Percentiles rank a stretch among this genome's conserved stretches.
phyloP scores from a whole-genome alignment of 2,329 filamentous ascomycete species.

The Ramularia collo-cygni region DNA sequence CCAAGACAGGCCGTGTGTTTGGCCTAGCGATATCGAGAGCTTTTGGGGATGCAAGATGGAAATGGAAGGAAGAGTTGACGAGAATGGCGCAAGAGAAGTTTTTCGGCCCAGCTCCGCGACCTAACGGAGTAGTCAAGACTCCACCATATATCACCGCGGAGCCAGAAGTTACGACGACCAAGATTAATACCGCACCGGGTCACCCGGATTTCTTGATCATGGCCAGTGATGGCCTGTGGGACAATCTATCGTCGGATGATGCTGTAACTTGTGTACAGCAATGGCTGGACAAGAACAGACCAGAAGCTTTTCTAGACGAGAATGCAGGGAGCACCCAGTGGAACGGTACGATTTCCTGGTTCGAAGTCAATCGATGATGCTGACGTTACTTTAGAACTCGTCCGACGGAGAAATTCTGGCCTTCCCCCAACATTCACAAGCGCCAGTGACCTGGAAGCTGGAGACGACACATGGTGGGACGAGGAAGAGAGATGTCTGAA shows the following conservation, averaged over 20 bases:
- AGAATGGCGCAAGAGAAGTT: slow-evolving; percentile 41
- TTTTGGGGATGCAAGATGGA: slow-evolving; percentile 64
- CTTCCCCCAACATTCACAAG: slow-evolving; percentile 10
- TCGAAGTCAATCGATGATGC: background rate
- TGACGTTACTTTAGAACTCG: background rate
- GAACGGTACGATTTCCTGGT: background rate
- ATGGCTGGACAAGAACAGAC: slow-evolving; percentile 45
- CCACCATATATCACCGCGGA: slow-evolving; percentile 64
- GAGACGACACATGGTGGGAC: slow-evolving; percentile 31
- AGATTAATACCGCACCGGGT: slow-evolving; percentile 37
- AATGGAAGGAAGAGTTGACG: slow-evolving; percentile 52
- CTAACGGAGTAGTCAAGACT: slow-evolving; percentile 38
- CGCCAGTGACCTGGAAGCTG: slow-evolving; percentile 11
- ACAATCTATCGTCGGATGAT: slow-evolving; percentile 27
- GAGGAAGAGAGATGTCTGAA: slow-evolving; percentile 33
- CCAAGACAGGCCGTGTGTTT: slow-evolving; percentile 52
- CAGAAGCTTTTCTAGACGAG: slow-evolving; percentile 18
- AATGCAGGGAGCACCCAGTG: background rate
- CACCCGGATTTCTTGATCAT: slow-evolving; percentile 56
- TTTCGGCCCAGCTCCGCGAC: slow-evolving; percentile 43
- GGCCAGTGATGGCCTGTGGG: slow-evolving; percentile 60
- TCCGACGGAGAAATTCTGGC: background rate
- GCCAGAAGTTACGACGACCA: slow-evolving; percentile 55
- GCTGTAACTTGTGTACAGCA: slow-evolving; percentile 41
- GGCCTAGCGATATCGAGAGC: slow-evolving; percentile 57